Percentiles rank a stretch among this genome's conserved stretches.
phyloP scores from a whole-genome alignment of 257 asterid genomes.

The Solanum virginianum region DNA sequence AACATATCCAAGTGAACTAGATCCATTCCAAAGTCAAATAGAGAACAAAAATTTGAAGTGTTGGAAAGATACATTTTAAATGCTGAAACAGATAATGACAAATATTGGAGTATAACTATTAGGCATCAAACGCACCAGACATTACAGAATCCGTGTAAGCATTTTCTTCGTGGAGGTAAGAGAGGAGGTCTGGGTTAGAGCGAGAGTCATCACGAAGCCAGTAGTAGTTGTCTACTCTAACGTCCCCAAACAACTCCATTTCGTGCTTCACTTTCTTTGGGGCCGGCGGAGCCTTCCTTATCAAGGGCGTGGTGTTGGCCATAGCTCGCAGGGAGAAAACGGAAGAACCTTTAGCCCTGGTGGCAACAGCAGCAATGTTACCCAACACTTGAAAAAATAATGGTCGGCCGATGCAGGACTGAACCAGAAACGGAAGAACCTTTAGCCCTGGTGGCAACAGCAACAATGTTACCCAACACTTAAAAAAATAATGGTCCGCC shows the following conservation, averaged over 20 bases:
- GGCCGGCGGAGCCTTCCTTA: slow-evolving; percentile 29
- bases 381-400: not conserved
- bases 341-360: not conserved
- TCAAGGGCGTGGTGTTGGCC: not conserved
- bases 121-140: slow-evolving; percentile 46
- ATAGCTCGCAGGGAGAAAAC: not conserved
- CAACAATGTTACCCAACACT: not conserved
- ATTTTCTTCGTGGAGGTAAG: slow-evolving; percentile 60
- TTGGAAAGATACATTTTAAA: not conserved
- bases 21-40: not conserved
- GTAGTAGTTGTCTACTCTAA: slow-evolving; percentile 69
- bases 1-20: not conserved
- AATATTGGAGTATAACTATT: not conserved
- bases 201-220: slow-evolving; percentile 98
- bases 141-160: slow-evolving; percentile 50
- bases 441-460: not conserved
- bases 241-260: slow-evolving; percentile 91
- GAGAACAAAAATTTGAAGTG: not conserved
- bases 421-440: not conserved
- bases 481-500: not conserved
- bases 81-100: not conserved
- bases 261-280: slow-evolving; percentile 74
- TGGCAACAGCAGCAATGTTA: not conserved
- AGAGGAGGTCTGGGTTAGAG: slow-evolving; percentile 44
- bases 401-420: not conserved